phyloP scores from a whole-genome alignment of 139 green algal genomes.

The Micractinium sp. region DNA sequence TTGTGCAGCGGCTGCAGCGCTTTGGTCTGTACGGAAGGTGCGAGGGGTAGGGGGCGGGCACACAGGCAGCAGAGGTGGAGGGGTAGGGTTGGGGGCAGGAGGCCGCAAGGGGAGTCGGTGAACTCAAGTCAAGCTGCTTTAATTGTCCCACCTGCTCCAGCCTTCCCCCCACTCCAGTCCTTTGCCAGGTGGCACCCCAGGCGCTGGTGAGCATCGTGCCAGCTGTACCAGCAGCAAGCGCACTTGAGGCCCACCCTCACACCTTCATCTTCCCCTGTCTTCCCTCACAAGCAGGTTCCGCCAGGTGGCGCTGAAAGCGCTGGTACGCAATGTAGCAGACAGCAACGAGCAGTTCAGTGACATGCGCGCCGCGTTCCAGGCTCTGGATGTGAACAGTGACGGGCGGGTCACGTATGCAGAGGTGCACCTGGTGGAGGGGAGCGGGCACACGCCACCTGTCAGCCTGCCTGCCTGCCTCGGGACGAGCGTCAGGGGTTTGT shows the following conservation, averaged over 20 bases:
- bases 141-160: too few species aligned
- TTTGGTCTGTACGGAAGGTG: slow-evolving; percentile 46
- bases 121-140: too few species aligned
- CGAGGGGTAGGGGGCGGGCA: too few species aligned
- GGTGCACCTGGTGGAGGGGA: neutral
- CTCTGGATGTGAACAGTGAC: slow-evolving; percentile 43
- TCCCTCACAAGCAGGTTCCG: slow-evolving; percentile 2
- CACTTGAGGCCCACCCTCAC: too few species aligned
- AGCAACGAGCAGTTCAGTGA: slow-evolving; percentile 42
- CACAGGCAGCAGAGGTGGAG: too few species aligned
- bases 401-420: slow-evolving; percentile 49
- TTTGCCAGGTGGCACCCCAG: too few species aligned
- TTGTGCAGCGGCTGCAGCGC: slow-evolving; percentile 85
- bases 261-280: too few species aligned
- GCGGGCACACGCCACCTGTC: neutral
- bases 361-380: slow-evolving; percentile 51
- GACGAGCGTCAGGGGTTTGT: too few species aligned
- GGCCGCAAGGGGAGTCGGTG: neutral
- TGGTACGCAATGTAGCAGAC: slow-evolving; percentile 18
- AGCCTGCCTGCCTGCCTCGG: too few species aligned
- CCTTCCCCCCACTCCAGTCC: too few species aligned
- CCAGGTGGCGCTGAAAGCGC: neutral
- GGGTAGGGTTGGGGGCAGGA: neutral
- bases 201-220: neutral
- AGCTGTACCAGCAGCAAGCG: neutral